Percentiles rank a stretch among this genome's conserved stretches.
These are phyloP conservation scores for Eucalyptus coolabah DNA, from an alignment of 345 rosid genomes.

Conservation along the genomic window DNA sequence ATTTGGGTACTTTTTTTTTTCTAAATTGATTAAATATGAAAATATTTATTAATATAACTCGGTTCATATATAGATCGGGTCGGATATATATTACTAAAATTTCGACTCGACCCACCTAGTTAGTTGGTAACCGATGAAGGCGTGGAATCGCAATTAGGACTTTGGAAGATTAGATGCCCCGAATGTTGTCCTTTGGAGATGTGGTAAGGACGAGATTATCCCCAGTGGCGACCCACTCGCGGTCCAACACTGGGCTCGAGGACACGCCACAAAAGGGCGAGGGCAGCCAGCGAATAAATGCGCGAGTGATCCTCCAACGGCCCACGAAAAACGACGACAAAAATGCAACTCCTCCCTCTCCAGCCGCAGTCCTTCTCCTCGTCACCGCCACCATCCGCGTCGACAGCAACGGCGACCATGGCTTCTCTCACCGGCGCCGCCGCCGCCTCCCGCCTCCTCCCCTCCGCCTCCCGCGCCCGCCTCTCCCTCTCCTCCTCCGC, in stretches of 20 bases:
- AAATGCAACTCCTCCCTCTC: background rate
- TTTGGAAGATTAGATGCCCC: background rate
- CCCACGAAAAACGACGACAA: background rate
- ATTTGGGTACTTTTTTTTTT: accelerated
- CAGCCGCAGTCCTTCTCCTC: background rate
- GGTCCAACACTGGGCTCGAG: background rate
- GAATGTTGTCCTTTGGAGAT: background rate
- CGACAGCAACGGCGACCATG: background rate
- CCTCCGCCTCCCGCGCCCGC: conserved; percentile 26
- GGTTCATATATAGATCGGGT: accelerated
- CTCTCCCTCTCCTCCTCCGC: conserved; percentile 11
- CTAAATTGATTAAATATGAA: too few species aligned
- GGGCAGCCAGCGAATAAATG: background rate
- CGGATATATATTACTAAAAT: accelerated
- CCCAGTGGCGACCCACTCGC: background rate
- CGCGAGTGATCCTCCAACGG: background rate
- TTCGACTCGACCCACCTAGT: too few species aligned
- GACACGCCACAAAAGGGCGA: background rate
- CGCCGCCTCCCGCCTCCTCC: conserved; percentile 38
- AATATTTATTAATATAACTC: background rate
- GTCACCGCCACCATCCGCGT: background rate
- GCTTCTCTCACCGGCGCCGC: conserved; percentile 45
- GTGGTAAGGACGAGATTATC: background rate
- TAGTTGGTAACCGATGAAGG: background rate
- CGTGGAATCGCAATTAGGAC: background rate